phyloP scores from a whole-genome alignment of 495 filamentous ascomycete species.

The Xylaria scruposa region DNA sequence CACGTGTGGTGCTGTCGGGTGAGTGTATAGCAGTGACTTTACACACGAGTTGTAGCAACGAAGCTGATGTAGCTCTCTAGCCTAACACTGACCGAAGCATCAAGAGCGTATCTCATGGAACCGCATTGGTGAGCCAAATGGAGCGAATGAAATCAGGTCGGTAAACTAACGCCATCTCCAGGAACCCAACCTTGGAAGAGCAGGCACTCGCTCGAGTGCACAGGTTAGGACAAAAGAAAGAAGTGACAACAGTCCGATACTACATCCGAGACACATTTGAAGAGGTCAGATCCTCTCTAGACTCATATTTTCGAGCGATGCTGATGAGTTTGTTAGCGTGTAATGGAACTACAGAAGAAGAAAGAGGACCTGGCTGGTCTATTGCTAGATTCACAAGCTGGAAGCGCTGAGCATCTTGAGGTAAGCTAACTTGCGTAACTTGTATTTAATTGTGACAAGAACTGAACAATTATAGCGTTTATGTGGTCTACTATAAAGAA shows the following conservation, averaged over 20 bases:
- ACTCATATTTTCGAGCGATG: background rate
- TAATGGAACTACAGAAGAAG: constrained; percentile 37
- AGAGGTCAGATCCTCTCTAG: constrained; percentile 31
- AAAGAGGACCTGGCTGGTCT: constrained; percentile 36
- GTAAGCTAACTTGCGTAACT: background rate
- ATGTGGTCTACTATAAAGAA: constrained; percentile 5
- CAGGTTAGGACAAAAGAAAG: constrained; percentile 46
- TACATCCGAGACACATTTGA: constrained; percentile 47
- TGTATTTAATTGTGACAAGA: background rate
- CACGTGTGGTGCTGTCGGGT: constrained; percentile 53
- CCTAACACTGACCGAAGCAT: constrained; percentile 4
- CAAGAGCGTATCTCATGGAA: constrained; percentile 8
- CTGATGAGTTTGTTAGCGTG: constrained; percentile 25
- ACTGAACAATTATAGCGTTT: constrained; percentile 2
- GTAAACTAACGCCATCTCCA: constrained; percentile 13
- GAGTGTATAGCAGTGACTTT: constrained; percentile 19
- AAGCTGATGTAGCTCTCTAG: background rate
- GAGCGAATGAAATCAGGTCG: background rate
- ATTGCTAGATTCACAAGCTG: constrained; percentile 22
- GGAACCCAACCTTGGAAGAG: constrained; percentile 53
- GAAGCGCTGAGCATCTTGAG: constrained; percentile 12
- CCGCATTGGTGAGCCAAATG: background rate
- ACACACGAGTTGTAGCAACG: background rate
- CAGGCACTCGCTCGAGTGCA: constrained; percentile 50
- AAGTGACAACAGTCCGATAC: constrained; percentile 48